Conservation (phyloP, 2,329 filamentous ascomycete species). For the Fonsecaea multimorphosa region DNA sequence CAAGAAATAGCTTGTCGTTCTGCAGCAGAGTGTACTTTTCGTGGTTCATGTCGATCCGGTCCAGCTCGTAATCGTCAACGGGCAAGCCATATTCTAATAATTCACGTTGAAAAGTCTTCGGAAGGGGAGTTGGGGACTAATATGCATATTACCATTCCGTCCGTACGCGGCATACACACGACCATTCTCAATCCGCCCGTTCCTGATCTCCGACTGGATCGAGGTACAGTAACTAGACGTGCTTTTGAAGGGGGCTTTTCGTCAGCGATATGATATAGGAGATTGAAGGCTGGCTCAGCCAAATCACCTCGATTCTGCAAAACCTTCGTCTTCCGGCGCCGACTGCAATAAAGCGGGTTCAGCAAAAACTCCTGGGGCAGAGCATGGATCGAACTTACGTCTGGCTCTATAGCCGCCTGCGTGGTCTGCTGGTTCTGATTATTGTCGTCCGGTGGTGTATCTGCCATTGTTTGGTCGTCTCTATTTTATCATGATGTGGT, state of each 20-base stretch:
- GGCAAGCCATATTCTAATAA: conserved; percentile 30
- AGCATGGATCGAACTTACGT: conserved; percentile 2
- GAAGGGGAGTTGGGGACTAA: background rate
- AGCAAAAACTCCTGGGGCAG: background rate
- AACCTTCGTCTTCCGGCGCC: background rate
- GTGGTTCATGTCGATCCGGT: conserved; percentile 34
- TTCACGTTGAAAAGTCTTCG: background rate
- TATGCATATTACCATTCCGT: conserved; percentile 19
- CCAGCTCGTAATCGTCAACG: conserved; percentile 34
- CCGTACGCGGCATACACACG: conserved; percentile 30
- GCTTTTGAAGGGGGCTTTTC: background rate
- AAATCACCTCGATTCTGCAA: conserved; percentile 1
- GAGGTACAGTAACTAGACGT: conserved; percentile 29
- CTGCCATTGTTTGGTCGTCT: background rate
- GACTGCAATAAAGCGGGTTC: conserved; percentile 1
- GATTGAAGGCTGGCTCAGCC: background rate
- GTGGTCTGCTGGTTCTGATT: background rate
- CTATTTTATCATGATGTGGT: background rate
- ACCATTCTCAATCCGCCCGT: conserved; percentile 31
- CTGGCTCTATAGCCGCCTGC: background rate
- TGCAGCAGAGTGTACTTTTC: conserved; percentile 30
- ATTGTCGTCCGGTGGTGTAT: background rate
- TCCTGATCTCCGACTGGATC: conserved; percentile 29
- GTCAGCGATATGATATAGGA: conserved; percentile 1
- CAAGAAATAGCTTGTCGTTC: conserved; percentile 32